Percentiles rank a stretch among this genome's conserved stretches.
Evolutionary conservation across 352 stramenopile species (phyloP).

Genomic region (Halophytophthora polymorphica): DNA sequence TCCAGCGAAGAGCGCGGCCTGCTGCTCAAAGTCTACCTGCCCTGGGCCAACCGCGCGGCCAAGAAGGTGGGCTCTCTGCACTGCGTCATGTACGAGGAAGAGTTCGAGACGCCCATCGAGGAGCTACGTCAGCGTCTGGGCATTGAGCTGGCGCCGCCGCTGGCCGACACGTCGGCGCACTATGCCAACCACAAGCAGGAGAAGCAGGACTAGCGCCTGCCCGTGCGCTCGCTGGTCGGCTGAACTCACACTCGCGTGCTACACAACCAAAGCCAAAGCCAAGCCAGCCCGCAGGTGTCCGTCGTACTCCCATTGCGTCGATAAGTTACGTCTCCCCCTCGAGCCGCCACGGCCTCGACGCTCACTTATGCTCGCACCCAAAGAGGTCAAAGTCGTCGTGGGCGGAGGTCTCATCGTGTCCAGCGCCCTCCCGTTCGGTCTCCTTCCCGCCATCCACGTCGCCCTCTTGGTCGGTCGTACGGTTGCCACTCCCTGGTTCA

Average conservation of each 20-base stretch:
- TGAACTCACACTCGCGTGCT: no score
- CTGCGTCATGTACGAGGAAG: slow-evolving; percentile 95
- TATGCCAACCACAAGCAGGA: slow-evolving; percentile 23
- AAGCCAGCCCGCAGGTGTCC: not conserved
- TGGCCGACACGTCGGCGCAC: slow-evolving; percentile 29
- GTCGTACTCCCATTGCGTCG: no score
- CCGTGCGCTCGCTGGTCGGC: no score
- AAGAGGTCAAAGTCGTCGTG: slow-evolving; percentile 33
- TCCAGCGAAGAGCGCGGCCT: slow-evolving; percentile 67
- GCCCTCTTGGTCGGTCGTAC: no score
- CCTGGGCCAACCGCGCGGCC: slow-evolving; percentile 88
- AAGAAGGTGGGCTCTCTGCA: slow-evolving; percentile 80
- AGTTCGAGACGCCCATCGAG: slow-evolving; percentile 90
- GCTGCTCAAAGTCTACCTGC: slow-evolving; percentile 89
- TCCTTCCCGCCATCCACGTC: no score
- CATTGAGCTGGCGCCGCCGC: slow-evolving; percentile 42
- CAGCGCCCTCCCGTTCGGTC: no score
- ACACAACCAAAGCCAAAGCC: no score
- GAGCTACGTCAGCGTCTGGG: slow-evolving; percentile 75
- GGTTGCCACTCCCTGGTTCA: no score
- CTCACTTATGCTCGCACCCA: slow-evolving; percentile 22
- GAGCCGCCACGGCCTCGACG: not conserved
- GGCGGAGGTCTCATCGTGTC: slow-evolving; percentile 3
- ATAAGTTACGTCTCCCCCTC: no score
- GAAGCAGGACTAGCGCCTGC: slow-evolving; percentile 7